A percentile compares a stretch with the other conserved stretches of the same genome.
Conservation (phyloP, 2,329 filamentous ascomycete species). For the Cladophialophora yegresii region DNA sequence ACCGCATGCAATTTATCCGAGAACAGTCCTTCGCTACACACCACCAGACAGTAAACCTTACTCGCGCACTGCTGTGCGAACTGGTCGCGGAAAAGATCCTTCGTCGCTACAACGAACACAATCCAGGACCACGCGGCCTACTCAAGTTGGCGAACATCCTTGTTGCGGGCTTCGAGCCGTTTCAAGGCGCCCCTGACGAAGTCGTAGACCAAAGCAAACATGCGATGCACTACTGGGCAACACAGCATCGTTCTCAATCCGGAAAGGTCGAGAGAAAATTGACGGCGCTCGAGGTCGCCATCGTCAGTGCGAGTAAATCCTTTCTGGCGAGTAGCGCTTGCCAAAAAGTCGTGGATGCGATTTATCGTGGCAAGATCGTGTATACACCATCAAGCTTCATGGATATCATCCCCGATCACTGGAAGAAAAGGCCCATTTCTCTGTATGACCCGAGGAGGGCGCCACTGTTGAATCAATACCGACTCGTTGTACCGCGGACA, state of each 20-base stretch:
- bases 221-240: constrained; percentile 45
- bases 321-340: constrained; percentile 77
- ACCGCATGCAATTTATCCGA: constrained; percentile 74
- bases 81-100: constrained; percentile 76
- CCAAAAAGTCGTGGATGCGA: constrained; percentile 78
- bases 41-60: constrained; percentile 78
- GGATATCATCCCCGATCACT: constrained; percentile 81
- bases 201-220: constrained; percentile 61
- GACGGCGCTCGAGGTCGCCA: constrained; percentile 79
- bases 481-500: constrained; percentile 77
- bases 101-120: constrained; percentile 75
- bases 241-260: constrained; percentile 40
- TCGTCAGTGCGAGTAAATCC: constrained; percentile 76
- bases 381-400: constrained; percentile 81
- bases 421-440: constrained; percentile 79
- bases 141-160: constrained; percentile 75
- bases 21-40: constrained; percentile 75
- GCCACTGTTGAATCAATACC: constrained; percentile 79
- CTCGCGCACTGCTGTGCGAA: constrained; percentile 76
- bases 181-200: constrained; percentile 74
- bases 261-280: constrained; percentile 60
- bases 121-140: constrained; percentile 68
- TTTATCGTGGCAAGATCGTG: constrained; percentile 76
- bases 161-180: constrained; percentile 80
- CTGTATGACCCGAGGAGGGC: constrained; percentile 76